Evolutionary conservation across 495 filamentous ascomycete species (phyloP), one percentile per base, ranked within the genome.

Genomic region (Penicillium angulare): DNA sequence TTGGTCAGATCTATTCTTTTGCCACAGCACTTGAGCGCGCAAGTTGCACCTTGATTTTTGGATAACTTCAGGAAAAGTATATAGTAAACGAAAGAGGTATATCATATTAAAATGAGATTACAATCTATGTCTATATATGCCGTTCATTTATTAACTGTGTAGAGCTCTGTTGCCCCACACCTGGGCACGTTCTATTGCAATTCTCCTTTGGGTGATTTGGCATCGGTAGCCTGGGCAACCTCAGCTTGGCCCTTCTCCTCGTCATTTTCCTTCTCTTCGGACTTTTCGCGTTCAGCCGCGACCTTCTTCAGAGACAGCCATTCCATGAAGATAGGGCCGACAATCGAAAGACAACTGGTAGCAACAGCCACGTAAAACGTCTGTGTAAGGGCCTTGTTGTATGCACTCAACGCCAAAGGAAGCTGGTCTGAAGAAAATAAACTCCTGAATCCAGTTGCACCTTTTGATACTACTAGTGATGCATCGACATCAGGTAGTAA

Each of bases 301-400:
- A n/a, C n/a, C n/a, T n/a, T n/a, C 26, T 36, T 36, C 1, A 36
- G 12, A 15, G 50, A 54, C 16, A 47, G 9, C 56, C 56, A 54
- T 16, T 59, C 51, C 42, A 59, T 29, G 12, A 31, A 35, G 12
- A 59, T 27, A 10, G 42, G n/a, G 1, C 56, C 56, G 13, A 54
- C 8, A 16, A 59, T 39, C 0, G 50, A 53, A 0, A 59, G 18
- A 29, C 69, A 72, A 7, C 73, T 69, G 67, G 86, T 71, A 5
- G 43, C 43, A 2, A 46, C 43, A 7, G 13, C 43, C 16, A 46
- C 16, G 21, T 46, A 86, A 90, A 46, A 46, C n/a, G 29, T 76
- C 39, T 79, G 58, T 3, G 73, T 79, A 31, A 95, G 49, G 0
- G 85, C 78, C 17, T 75, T 59, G 50, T 89, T 90, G 61, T 90